Evolutionary conservation across 371 early-diverging fungal species (phyloP), one percentile per base, ranked within the genome.

Genomic region (Mortierella sp.): DNA sequence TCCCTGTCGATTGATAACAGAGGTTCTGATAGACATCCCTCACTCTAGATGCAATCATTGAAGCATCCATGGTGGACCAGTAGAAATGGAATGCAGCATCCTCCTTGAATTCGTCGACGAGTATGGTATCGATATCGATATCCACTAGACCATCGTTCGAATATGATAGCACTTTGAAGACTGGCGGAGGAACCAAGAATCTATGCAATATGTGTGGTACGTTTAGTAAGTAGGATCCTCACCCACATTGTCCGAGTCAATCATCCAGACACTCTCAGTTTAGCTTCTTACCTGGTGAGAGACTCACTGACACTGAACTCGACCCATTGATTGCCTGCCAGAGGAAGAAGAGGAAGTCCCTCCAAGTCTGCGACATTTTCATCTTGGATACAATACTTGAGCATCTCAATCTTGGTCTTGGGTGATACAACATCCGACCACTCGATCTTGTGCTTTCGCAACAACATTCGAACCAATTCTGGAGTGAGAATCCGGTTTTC

Each of bases 341-440:
- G n/a, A 3, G 71, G 71, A 1, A 71, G 56, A 3, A 71, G 38
- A 3, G 71, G 65, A 1, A 71, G 26, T 7, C 71, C 71, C 21
- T 64, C 56, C 4, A 71, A 61, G 14, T 43, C 65, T 12, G 34
- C 39, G 19, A 71, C 14, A 1, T 71, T 19, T 19, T 42, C 39
- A 23, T 71, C 71, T 2, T 30, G 14, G 7, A 60, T 45, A 24
- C 65, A 71, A 47, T 71, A 71, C 16, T 46, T 38, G 5, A 71
- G 21, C 50, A 64, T 71, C 31, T 71, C 30, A 6, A 55, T 13
- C 5, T 50, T 47, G 0, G 71, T 41, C 3, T 59, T 50, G 5
- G 34, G 10, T 13, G 56, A 45, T 0, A 34, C 12, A 14, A 34
- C 12, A 14, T 24, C 2, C 0, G 41, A 18, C 64, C 64, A 71